phyloP scores from a whole-genome alignment of 371 early-diverging fungal genomes.

The Haplosporangium sp. region DNA sequence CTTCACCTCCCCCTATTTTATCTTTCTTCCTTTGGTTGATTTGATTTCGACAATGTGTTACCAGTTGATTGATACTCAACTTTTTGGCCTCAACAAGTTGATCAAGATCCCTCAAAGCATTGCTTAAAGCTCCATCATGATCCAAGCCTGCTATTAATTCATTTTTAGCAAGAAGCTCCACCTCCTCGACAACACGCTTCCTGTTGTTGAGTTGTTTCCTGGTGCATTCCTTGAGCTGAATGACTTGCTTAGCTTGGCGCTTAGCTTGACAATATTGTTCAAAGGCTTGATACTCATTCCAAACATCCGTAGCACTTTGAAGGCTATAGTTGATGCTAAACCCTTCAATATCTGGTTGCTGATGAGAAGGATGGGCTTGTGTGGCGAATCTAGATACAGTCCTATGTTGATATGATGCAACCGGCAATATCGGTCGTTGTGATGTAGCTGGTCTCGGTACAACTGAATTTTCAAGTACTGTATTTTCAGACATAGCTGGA shows the following conservation, averaged over 20 bases:
- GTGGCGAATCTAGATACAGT: too few species aligned
- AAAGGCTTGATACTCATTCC: not conserved
- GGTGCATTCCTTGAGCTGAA: not conserved
- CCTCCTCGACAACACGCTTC: not conserved
- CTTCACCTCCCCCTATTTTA: not conserved
- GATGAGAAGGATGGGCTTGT: not conserved
- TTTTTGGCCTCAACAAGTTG: not conserved
- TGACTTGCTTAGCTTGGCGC: not conserved
- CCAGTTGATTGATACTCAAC: not conserved
- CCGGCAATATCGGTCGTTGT: not conserved
- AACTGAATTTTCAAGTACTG: too few species aligned
- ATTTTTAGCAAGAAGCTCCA: not conserved
- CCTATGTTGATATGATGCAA: too few species aligned
- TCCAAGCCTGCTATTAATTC: not conserved
- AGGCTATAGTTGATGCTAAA: not conserved
- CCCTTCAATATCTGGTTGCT: not conserved
- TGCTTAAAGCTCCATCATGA: not conserved
- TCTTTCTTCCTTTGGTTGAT: not conserved
- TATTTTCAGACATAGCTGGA: too few species aligned
- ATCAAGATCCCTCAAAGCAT: not conserved
- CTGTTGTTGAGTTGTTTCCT: constrained; percentile 4
- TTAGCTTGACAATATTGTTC: not conserved
- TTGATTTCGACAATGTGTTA: not conserved
- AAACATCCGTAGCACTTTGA: not conserved
- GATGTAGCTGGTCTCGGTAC: not conserved